Base-by-base conservation (phyloP, 257 asterid species). In the Pogostemon cablin region DNA sequence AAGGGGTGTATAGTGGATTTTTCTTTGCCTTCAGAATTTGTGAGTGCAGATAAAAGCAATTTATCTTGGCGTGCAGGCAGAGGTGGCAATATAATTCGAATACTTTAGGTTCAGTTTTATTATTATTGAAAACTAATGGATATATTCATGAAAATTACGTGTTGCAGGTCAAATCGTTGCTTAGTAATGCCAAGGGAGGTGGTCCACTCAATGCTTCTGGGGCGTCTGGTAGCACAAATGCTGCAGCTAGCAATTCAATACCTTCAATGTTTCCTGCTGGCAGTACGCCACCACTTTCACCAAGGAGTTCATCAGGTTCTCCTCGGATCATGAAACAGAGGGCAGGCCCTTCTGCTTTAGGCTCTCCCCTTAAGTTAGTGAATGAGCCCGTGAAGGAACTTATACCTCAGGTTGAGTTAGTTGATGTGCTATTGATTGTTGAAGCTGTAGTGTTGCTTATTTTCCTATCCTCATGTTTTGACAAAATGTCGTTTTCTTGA, bases 211-310 rank as follows among this genome's bases (percentile, higher is more conserved):
- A 80, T 82, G 81, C 78, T 35, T 75, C 90, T 72, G 97, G 89
- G 69, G 72, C 86, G 37, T 79, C 97, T 46, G 65, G 83, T 43
- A 78, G 84, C 76, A 47, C 90, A 65, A 89, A 83, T 84, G 82
- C 86, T 53, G 85, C 87, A 48, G 73, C 91, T 73, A 82, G 79
- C 81, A 95, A 86, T 80, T 79, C 96, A 12, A 71, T 91, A 83
- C 98, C 99, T 72, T 95, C 99, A 53, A 91, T 91, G 96, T 95
- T 95, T 80, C 91, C 98, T 67, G 95, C 97, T 65, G 97, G 99
- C 50, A 95, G 99, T 82, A 88, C 99, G 7, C 99, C 99, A 7
- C 99, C 99, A 67, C 99, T 91, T 82, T 95, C 99, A 56, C 99
- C 99, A 11, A 91, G 99, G 82, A 91, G 97, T 74, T 95, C 98